A percentile compares a stretch with the other conserved stretches of the same genome.
phyloP scores from a whole-genome alignment of 2,329 filamentous ascomycete genomes.

The Pyricularia grisea region DNA sequence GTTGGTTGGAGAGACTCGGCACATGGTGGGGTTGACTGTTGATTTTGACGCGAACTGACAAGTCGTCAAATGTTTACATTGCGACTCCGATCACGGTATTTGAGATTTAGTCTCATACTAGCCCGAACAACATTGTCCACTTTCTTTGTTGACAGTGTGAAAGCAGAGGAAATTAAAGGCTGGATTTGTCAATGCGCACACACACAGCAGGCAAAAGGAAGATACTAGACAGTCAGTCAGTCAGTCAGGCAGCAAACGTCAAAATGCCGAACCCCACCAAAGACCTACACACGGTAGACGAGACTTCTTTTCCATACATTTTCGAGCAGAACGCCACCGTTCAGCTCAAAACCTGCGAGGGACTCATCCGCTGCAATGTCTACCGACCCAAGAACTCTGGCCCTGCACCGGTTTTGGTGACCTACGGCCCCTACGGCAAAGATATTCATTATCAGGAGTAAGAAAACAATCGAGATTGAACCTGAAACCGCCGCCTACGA shows the following conservation, averaged over 20 bases:
- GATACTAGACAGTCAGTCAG: background rate
- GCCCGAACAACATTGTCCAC: background rate
- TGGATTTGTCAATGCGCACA: background rate
- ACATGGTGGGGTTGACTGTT: background rate
- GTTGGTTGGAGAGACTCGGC: background rate
- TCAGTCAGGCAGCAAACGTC: background rate
- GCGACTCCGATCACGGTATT: too few species aligned
- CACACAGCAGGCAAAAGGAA: background rate
- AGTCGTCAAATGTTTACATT: too few species aligned
- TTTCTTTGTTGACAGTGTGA: background rate
- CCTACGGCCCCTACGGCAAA: constrained; percentile 67
- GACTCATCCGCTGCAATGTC: constrained; percentile 27
- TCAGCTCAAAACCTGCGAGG: constrained; percentile 17
- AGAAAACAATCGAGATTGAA: background rate
- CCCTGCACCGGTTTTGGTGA: constrained; percentile 51
- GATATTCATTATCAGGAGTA: constrained; percentile 54
- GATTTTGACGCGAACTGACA: background rate
- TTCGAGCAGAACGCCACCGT: constrained; percentile 25
- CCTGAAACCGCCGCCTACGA: constrained; percentile 3
- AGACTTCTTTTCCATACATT: constrained; percentile 28
- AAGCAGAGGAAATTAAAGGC: background rate
- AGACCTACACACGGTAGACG: constrained; percentile 19
- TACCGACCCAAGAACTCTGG: constrained; percentile 22
- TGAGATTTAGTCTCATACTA: too few species aligned
- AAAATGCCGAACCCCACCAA: constrained; percentile 22